Conservation (phyloP, 2,329 filamentous ascomycete species). For the Teratosphaeria pseudoeucalypti region DNA sequence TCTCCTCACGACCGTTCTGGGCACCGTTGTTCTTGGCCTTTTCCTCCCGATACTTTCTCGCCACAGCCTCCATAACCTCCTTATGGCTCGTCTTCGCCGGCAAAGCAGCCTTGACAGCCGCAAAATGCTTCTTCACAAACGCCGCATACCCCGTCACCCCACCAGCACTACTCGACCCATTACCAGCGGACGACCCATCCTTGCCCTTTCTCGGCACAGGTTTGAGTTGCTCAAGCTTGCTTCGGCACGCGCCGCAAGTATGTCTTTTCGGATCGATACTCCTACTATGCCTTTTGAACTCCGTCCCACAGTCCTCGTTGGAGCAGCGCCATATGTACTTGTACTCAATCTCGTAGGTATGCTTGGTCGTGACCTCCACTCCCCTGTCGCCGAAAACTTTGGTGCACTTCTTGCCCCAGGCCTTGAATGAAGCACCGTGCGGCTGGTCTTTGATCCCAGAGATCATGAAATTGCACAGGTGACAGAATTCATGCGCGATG, state of each 20-base stretch:
- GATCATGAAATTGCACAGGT: slow-evolving; percentile 86
- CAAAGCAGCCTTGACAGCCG: slow-evolving; percentile 45
- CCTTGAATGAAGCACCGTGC: slow-evolving; percentile 76
- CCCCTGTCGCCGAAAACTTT: slow-evolving; percentile 49
- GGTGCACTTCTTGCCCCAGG: slow-evolving; percentile 54
- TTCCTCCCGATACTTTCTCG: slow-evolving; percentile 48
- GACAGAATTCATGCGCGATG: slow-evolving; percentile 93
- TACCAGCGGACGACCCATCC: not conserved
- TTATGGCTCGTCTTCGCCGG: slow-evolving; percentile 48
- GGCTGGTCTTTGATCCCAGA: slow-evolving; percentile 63
- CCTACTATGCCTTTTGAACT: slow-evolving; percentile 76
- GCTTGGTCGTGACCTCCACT: slow-evolving; percentile 76
- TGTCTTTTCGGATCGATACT: slow-evolving; percentile 66
- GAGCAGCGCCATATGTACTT: slow-evolving; percentile 80
- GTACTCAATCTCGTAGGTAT: slow-evolving; percentile 81
- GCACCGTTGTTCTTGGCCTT: slow-evolving; percentile 22
- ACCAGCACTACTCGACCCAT: slow-evolving; percentile 12
- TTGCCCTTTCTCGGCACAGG: slow-evolving; percentile 51
- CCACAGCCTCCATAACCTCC: slow-evolving; percentile 59
- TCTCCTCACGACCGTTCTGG: not conserved
- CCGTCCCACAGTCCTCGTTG: slow-evolving; percentile 47
- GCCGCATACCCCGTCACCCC: slow-evolving; percentile 43
- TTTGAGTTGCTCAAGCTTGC: slow-evolving; percentile 61
- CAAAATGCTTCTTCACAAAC: slow-evolving; percentile 59
- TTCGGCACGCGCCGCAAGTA: slow-evolving; percentile 67